Conservation (phyloP, 1,284 basidiomycete genomes). For the Pterula multifida region DNA sequence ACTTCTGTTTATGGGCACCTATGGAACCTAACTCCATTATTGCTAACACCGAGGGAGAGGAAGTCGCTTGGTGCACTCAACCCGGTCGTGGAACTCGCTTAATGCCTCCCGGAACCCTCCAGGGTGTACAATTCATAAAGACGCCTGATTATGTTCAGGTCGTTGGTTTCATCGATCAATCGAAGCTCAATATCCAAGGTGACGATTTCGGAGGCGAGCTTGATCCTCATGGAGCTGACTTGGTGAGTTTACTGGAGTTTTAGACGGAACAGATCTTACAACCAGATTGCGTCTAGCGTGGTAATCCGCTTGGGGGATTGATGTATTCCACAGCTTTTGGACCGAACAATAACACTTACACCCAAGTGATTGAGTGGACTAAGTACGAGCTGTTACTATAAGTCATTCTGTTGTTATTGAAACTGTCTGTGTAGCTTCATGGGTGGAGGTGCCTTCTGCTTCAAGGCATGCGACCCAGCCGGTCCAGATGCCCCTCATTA, state of each 20-base stretch:
- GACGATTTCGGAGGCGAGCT: slow-evolving; percentile 47
- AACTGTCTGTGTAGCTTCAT: slow-evolving; percentile 33
- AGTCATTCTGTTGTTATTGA: background rate
- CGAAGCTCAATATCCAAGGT: slow-evolving; percentile 34
- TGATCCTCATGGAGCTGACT: slow-evolving; percentile 33
- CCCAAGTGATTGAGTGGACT: slow-evolving; percentile 38
- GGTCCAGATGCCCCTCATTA: slow-evolving; percentile 24
- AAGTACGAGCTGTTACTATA: too few relatives aligned
- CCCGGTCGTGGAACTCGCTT: slow-evolving; percentile 36
- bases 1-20: slow-evolving; percentile 47
- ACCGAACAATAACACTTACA: slow-evolving; percentile 23
- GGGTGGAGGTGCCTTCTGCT: slow-evolving; percentile 25
- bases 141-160: slow-evolving; percentile 46
- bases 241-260: slow-evolving; percentile 20
- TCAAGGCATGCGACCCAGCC: slow-evolving; percentile 35
- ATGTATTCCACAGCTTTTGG: slow-evolving; percentile 38
- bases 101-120: slow-evolving; percentile 40
- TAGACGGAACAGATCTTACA: too few relatives aligned
- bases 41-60: slow-evolving; percentile 52
- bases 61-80: slow-evolving; percentile 59
- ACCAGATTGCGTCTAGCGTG: too few relatives aligned
- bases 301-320: slow-evolving; percentile 40
- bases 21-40: slow-evolving; percentile 30
- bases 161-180: slow-evolving; percentile 52
- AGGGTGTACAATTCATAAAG: slow-evolving; percentile 42